These are phyloP conservation scores for Pythium aquatile DNA, from an alignment of 352 stramenopile genomes.

Conservation along the genomic window DNA sequence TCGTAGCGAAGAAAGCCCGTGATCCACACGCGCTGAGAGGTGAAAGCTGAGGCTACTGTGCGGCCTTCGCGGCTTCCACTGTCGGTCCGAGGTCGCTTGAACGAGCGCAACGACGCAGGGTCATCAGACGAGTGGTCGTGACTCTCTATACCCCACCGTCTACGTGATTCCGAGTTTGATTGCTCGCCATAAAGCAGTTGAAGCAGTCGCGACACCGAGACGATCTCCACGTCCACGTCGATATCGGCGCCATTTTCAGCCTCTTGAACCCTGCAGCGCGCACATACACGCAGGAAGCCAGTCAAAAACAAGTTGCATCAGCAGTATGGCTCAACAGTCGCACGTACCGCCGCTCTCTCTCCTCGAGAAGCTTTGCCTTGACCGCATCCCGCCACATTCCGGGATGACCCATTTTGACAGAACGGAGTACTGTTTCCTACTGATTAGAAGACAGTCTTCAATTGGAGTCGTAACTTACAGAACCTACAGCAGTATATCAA, in stretches of 20 bases:
- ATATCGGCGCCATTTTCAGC: not conserved
- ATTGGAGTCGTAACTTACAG: not conserved
- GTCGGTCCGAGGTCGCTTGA: slow-evolving; percentile 18
- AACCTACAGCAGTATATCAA: no score
- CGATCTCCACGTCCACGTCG: slow-evolving; percentile 14
- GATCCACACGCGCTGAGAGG: slow-evolving; percentile 40
- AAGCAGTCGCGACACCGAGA: slow-evolving; percentile 25
- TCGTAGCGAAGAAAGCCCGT: slow-evolving; percentile 45
- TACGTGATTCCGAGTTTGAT: not conserved
- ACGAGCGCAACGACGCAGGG: not conserved
- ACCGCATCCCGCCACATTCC: slow-evolving; percentile 25
- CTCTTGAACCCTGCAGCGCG: slow-evolving; percentile 9
- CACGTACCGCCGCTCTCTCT: slow-evolving; percentile 20
- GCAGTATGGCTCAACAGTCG: not conserved
- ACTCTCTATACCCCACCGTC: not conserved
- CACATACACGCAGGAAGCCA: not conserved
- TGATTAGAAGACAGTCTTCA: not conserved
- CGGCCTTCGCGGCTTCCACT: not conserved
- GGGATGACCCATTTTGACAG: not conserved
- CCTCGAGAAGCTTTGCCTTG: slow-evolving; percentile 12
- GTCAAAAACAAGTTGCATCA: not conserved
- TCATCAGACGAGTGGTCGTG: slow-evolving; percentile 10
- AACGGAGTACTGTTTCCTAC: not conserved
- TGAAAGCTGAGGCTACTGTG: slow-evolving; percentile 26
- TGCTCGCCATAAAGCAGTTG: not conserved